Base-by-base conservation (phyloP, 192 early-diverging fungal species). In the Kickxella alabastrina region DNA sequence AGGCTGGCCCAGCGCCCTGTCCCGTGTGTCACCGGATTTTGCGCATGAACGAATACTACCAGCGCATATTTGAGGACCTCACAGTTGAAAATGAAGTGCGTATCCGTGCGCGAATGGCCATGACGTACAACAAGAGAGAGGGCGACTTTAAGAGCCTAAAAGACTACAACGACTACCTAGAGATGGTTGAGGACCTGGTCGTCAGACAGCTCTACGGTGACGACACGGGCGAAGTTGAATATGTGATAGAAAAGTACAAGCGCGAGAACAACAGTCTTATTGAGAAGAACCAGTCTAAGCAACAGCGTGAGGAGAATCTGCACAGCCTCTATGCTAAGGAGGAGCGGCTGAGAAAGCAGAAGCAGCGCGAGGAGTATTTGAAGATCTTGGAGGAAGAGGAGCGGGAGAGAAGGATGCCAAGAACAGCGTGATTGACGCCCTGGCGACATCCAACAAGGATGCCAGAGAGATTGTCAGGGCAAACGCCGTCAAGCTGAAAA, bases 71-170 rank as follows among this genome's bases (percentile, higher is more conserved):
- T 70, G 95, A 96, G 67, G 92, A 98, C 65, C 78, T 98, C 18
- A 80, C 80, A 3, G 93, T 96, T 10, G 95, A 98, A 56, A 95
- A 92, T 71, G 95, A 98, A 65, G 86, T 98, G 19, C 81, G 85
- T 15, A 85, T 89, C 39, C 74, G 95, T 43, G 88, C 82, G 55
- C 81, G 83, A 36, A 78, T 90, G 50, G 79, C 86, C 6, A 71
- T 75, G 59, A 80, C 77, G 44, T 93, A 89, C 62, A 97, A 97
- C 67, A 93, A 94, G 70, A 76, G 93, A n/a, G 80, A 78, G 22
- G 90, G 92, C 54, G 93, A 95, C 63, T 98, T 95, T 59, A 78
- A 80, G 14, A 79, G 65, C 3, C 54, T 88, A 25, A 77, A 78
- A 45, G 75, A 72, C 27, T 98, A 89, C 60, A 93, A 98, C 69